Conservation (phyloP, 805 yeast genomes). For the Scheffersomyces amazonensis region DNA sequence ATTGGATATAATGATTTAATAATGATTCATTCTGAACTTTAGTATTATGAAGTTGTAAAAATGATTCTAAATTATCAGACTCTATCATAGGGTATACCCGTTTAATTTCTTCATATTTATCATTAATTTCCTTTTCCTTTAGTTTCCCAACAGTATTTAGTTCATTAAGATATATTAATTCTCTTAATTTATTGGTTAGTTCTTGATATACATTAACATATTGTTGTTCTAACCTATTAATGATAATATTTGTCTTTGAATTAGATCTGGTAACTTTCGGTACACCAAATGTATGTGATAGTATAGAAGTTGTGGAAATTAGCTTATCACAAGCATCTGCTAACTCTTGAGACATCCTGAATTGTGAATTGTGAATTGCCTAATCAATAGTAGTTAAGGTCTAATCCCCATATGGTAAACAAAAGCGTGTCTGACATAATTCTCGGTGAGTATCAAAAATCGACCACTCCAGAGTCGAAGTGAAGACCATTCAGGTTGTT, state of each 20-base stretch:
- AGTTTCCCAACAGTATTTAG: constrained; percentile 15
- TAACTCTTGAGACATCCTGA: constrained; percentile 14
- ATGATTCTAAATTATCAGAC: constrained; percentile 12
- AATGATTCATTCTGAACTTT: constrained; percentile 20
- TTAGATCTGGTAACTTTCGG: constrained; percentile 15
- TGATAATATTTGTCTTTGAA: constrained; percentile 2
- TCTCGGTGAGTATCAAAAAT: too few species aligned
- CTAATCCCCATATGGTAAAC: too few species aligned
- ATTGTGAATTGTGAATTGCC: too few species aligned
- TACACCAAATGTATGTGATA: constrained; percentile 32
- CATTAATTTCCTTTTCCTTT: constrained; percentile 10
- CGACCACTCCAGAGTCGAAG: too few species aligned
- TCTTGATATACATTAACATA: constrained; percentile 22
- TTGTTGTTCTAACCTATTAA: constrained; percentile 18
- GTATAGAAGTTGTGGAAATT: constrained; percentile 16
- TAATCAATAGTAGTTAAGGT: too few species aligned
- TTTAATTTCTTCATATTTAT: constrained; percentile 11
- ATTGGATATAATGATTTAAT: constrained; percentile 22
- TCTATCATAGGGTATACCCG: constrained; percentile 8
- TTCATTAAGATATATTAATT: constrained; percentile 26
- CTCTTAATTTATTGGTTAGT: constrained; percentile 21
- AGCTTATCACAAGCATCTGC: constrained; percentile 21
- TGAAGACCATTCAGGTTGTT: too few species aligned
- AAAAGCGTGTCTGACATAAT: too few species aligned
- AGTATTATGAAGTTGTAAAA: constrained; percentile 16